These are phyloP conservation scores for Cystobasidium tubakii DNA, from an alignment of 768 basidiomycete genomes.

Conservation along the genomic window DNA sequence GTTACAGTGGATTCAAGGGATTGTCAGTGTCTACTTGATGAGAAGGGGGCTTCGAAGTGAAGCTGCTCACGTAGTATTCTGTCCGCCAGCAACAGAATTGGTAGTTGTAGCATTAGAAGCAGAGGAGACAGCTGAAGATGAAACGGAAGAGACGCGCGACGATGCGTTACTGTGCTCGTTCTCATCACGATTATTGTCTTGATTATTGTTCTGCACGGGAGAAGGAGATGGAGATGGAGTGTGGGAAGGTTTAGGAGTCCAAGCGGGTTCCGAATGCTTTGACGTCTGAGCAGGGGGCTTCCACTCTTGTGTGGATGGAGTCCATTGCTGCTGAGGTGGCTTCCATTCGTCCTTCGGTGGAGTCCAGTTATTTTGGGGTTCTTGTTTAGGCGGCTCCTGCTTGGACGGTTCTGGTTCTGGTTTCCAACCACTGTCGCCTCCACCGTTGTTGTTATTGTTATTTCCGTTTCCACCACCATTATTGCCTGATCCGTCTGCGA, in stretches of 20 bases:
- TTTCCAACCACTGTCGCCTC: background rate
- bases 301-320: background rate
- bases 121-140: too few relatives aligned
- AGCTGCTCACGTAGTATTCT: too few relatives aligned
- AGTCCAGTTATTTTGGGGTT: too few relatives aligned
- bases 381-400: background rate
- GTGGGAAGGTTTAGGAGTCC: slow-evolving; percentile 11
- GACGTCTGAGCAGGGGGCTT: background rate
- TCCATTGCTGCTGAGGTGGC: background rate
- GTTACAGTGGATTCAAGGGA: background rate
- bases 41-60: too few relatives aligned
- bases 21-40: too few relatives aligned
- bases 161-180: too few relatives aligned
- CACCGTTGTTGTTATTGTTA: background rate
- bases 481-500: background rate
- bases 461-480: background rate
- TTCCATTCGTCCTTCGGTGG: background rate
- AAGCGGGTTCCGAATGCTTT: background rate
- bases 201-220: background rate
- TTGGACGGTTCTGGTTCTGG: background rate
- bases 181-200: background rate
- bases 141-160: too few relatives aligned
- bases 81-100: too few relatives aligned
- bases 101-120: too few relatives aligned
- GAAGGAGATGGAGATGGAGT: background rate